Evolutionary conservation across 768 basidiomycete species (phyloP).

Genomic region (Lactarius hengduanensis): DNA sequence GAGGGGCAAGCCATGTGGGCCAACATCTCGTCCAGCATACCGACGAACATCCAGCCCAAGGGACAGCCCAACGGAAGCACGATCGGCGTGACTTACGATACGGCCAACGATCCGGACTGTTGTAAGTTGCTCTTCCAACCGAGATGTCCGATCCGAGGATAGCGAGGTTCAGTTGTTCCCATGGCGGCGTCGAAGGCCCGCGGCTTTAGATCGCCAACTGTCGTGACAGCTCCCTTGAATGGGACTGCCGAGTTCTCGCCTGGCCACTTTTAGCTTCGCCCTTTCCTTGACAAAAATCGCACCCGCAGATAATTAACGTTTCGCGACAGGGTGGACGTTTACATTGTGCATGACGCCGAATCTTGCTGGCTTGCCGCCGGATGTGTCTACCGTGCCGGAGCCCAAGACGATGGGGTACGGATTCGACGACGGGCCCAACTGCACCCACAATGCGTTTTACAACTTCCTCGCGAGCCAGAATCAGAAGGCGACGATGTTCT

Average conservation of each 20-base stretch:
- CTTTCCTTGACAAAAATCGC: not conserved
- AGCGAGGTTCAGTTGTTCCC: not conserved
- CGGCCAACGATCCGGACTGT: slow-evolving; percentile 26
- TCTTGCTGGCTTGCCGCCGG: slow-evolving; percentile 41
- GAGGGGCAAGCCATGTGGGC: slow-evolving; percentile 40
- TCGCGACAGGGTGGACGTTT: slow-evolving; percentile 42
- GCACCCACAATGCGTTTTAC: slow-evolving; percentile 62
- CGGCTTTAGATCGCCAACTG: not conserved
- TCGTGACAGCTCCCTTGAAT: not conserved
- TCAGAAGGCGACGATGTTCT: slow-evolving; percentile 66
- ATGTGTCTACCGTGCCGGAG: slow-evolving; percentile 52
- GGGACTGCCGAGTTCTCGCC: not conserved
- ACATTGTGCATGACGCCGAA: slow-evolving; percentile 50
- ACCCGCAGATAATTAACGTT: not conserved
- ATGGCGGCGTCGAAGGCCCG: not conserved
- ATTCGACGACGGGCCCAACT: slow-evolving; percentile 67
- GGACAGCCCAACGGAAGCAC: slow-evolving; percentile 8
- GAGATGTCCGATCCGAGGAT: not conserved
- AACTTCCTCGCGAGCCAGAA: slow-evolving; percentile 50
- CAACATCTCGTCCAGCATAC: slow-evolving; percentile 44
- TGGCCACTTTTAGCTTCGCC: not conserved
- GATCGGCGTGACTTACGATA: slow-evolving; percentile 13
- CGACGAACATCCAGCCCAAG: slow-evolving; percentile 46
- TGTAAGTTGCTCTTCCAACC: slow-evolving; percentile 17
- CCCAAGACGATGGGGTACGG: slow-evolving; percentile 57